phyloP scores from a whole-genome alignment of 441 rosid species.

The Geranium incanum region DNA sequence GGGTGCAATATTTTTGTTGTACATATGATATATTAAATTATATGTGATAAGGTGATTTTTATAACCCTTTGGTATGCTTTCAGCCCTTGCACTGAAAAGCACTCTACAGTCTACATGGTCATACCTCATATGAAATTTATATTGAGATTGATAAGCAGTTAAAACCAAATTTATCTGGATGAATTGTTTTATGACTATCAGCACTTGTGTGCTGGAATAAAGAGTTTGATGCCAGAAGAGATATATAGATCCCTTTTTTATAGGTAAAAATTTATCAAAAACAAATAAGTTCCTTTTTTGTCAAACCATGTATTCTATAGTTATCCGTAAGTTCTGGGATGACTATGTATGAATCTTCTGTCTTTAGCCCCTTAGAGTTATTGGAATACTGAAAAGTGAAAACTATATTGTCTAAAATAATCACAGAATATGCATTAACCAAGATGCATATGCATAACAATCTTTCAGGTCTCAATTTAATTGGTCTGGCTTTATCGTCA shows the following conservation, averaged over 20 bases:
- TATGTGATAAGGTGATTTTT: not conserved
- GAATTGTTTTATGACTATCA: not conserved
- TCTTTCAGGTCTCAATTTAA: not conserved
- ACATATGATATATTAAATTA: not conserved
- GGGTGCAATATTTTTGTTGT: not conserved
- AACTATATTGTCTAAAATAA: not conserved
- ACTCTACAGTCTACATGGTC: not conserved
- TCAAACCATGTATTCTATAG: not conserved
- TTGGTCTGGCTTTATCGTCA: not conserved
- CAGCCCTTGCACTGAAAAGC: not conserved
- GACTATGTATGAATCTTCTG: not conserved
- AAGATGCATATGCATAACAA: not conserved
- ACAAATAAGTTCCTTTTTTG: not conserved
- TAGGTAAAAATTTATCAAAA: too few species aligned
- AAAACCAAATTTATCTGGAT: not conserved
- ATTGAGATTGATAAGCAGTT: not conserved
- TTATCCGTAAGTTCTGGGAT: not conserved
- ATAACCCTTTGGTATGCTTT: not conserved
- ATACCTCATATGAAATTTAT: not conserved
- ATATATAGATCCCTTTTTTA: not conserved
- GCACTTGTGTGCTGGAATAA: not conserved
- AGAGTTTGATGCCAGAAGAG: not conserved
- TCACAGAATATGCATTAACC: not conserved
- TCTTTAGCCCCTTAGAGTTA: not conserved
- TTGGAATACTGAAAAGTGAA: not conserved